Percentiles rank a stretch among this genome's conserved stretches.
Conservation (phyloP, 164 flowering plant genomes). For the Magnolia kwangsiensis region DNA sequence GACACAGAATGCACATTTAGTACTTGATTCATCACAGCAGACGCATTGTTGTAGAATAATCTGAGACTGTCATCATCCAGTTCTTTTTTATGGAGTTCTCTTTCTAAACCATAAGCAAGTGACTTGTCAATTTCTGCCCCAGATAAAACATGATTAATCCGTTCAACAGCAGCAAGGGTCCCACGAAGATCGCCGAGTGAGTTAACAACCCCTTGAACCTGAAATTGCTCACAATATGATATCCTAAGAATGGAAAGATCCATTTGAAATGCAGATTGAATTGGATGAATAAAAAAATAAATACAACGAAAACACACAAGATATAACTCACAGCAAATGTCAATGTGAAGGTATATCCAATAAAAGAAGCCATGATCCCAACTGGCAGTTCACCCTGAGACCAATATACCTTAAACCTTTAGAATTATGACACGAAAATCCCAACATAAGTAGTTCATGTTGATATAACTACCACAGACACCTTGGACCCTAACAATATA, state of each 20-base stretch:
- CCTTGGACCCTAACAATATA: not conserved
- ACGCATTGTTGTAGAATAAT: constrained; percentile 41
- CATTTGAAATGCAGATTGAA: not conserved
- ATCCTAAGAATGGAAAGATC: not conserved
- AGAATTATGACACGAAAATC: not conserved
- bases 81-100: constrained; percentile 50
- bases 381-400: constrained; percentile 88
- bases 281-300: constrained; percentile 1
- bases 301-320: not conserved
- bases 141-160: constrained; percentile 81
- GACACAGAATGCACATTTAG: constrained; percentile 50
- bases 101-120: constrained; percentile 84
- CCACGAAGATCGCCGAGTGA: constrained; percentile 96
- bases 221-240: constrained; percentile 8
- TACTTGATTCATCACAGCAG: constrained; percentile 27
- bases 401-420: not conserved
- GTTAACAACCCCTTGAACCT: constrained; percentile 98
- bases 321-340: constrained; percentile 86
- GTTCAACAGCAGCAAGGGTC: constrained; percentile 78
- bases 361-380: constrained; percentile 88
- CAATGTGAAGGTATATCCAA: constrained; percentile 94
- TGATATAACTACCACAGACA: not conserved
- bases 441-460: not conserved
- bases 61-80: constrained; percentile 37
- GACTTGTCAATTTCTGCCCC: constrained; percentile 78